phyloP scores from a whole-genome alignment of 192 early-diverging fungal species.

The Gonapodya prolifera region DNA sequence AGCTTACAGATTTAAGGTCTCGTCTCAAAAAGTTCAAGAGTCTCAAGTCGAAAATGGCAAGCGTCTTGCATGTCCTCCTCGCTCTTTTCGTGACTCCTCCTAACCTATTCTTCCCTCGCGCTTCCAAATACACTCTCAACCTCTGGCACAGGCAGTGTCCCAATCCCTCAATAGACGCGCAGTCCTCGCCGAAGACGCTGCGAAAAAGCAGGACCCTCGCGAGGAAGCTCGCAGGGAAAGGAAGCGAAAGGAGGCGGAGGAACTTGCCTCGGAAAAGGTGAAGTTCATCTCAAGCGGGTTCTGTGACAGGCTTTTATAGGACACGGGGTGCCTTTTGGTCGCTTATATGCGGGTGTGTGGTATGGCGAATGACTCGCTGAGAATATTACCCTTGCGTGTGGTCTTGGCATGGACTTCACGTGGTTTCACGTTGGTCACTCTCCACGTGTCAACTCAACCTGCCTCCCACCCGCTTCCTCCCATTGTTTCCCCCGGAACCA shows the following conservation, averaged over 20 bases:
- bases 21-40: slow-evolving; percentile 30
- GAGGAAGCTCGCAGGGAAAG: slow-evolving; percentile 51
- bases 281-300: not conserved
- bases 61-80: not conserved
- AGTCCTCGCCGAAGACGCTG: slow-evolving; percentile 61
- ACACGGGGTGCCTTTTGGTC: not conserved
- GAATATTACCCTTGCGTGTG: not conserved
- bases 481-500: not conserved
- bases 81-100: slow-evolving; percentile 2
- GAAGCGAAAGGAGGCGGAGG: slow-evolving; percentile 58
- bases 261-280: slow-evolving; percentile 43
- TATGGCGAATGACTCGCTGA: not conserved
- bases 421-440: not conserved
- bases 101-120: slow-evolving; percentile 2
- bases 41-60: slow-evolving; percentile 30
- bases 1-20: too few species aligned
- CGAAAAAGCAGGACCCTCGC: slow-evolving; percentile 48
- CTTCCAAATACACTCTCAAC: not conserved
- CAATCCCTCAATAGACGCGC: slow-evolving; percentile 55
- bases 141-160: slow-evolving; percentile 6
- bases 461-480: not conserved
- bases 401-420: not conserved
- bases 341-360: slow-evolving; percentile 8
- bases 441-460: not conserved
- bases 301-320: not conserved